These are phyloP conservation scores for Phellopilus nigrolimitatus DNA, from an alignment of 1,284 basidiomycete species.

Conservation along the genomic window DNA sequence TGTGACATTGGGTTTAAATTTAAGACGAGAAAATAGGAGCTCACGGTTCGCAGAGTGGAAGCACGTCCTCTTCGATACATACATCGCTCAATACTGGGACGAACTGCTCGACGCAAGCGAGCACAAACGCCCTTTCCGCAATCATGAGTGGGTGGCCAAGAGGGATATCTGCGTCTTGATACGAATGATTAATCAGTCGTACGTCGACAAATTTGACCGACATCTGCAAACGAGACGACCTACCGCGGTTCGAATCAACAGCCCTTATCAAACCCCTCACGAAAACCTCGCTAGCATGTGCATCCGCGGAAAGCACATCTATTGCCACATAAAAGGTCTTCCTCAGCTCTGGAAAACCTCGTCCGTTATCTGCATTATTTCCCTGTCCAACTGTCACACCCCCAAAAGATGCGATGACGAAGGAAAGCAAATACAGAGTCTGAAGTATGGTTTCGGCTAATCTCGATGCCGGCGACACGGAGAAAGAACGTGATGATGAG, in stretches of 20 bases:
- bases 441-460: slow-evolving; percentile 44
- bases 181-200: too few species aligned
- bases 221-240: slow-evolving; percentile 27
- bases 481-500: slow-evolving; percentile 7
- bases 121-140: slow-evolving; percentile 55
- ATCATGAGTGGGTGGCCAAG: slow-evolving; percentile 27
- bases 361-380: slow-evolving; percentile 43
- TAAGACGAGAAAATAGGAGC: slow-evolving; percentile 28
- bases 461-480: slow-evolving; percentile 30
- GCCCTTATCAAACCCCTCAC: slow-evolving; percentile 32
- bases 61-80: slow-evolving; percentile 46
- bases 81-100: slow-evolving; percentile 48
- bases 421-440: slow-evolving; percentile 58
- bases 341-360: slow-evolving; percentile 61
- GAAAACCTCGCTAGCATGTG: slow-evolving; percentile 38
- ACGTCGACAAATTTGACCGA: too few species aligned
- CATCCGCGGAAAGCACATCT: slow-evolving; percentile 54
- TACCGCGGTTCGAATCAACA: slow-evolving; percentile 31
- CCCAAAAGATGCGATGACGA: slow-evolving; percentile 69
- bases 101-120: slow-evolving; percentile 68
- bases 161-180: background rate
- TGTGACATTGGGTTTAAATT: slow-evolving; percentile 1
- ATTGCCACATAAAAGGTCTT: slow-evolving; percentile 67
- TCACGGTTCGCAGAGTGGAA: slow-evolving; percentile 58
- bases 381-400: slow-evolving; percentile 50